These are phyloP conservation scores for Fusarium sp. DNA, from an alignment of 2,329 filamentous ascomycete genomes.

Conservation along the genomic window DNA sequence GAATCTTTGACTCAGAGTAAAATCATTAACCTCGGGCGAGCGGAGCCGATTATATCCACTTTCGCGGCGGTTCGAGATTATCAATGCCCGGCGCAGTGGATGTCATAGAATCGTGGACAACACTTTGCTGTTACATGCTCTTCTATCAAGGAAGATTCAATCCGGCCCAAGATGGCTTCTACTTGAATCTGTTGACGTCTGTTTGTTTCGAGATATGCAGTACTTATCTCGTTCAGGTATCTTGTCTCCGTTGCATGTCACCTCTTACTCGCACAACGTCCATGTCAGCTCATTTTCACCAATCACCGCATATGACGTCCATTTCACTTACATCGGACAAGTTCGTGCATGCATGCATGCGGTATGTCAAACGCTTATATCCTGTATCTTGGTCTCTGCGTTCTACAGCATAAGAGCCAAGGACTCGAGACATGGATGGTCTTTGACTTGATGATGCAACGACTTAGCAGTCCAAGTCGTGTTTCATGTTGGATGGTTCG, in stretches of 20 bases:
- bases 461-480: no score
- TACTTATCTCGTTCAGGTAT: neutral
- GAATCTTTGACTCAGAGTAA: neutral
- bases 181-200: neutral
- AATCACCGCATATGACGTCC: conserved; percentile 2
- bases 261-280: conserved; percentile 7
- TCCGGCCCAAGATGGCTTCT: neutral
- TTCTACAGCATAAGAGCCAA: conserved; percentile 1
- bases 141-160: neutral
- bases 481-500: neutral
- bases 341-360: neutral
- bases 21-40: conserved; percentile 24
- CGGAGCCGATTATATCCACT: conserved; percentile 38
- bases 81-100: conserved; percentile 25
- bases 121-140: neutral
- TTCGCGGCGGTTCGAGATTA: conserved; percentile 9
- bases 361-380: conserved; percentile 6
- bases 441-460: neutral
- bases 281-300: neutral
- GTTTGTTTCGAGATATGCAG: neutral
- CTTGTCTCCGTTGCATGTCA: neutral
- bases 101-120: neutral
- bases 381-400: neutral
- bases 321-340: conserved; percentile 2
- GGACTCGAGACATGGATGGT: neutral